Conservation (phyloP, 2,329 filamentous ascomycete genomes). For the Xylariomycetidae sp. region DNA sequence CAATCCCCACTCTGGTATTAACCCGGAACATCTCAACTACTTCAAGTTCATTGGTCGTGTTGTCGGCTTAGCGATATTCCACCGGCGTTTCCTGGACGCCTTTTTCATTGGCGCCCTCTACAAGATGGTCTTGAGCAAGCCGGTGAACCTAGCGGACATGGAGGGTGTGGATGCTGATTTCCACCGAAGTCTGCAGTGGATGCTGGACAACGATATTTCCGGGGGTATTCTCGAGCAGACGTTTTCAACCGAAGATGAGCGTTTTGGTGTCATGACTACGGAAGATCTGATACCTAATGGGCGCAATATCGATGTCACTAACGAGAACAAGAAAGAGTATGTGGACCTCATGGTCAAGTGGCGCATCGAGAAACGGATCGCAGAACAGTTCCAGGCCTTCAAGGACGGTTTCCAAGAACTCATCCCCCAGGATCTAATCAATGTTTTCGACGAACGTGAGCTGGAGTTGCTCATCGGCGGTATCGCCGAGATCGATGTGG, state of each 20-base stretch:
- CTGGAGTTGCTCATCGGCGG: conserved; percentile 93
- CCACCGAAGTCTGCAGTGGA: conserved; percentile 95
- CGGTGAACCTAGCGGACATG: conserved; percentile 90
- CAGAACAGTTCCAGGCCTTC: conserved; percentile 97
- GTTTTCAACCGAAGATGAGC: conserved; percentile 95
- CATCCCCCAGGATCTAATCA: conserved; percentile 92
- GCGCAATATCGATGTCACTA: conserved; percentile 89
- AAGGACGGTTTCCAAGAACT: conserved; percentile 96
- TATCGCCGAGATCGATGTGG: conserved; percentile 99
- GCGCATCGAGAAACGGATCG: conserved; percentile 97
- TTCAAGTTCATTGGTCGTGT: conserved; percentile 99
- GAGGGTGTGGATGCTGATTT: conserved; percentile 98
- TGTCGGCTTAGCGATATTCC: conserved; percentile 95
- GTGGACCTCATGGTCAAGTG: conserved; percentile 98
- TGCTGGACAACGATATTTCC: conserved; percentile 92
- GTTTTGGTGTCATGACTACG: conserved; percentile 89
- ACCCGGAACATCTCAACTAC: conserved; percentile 98
- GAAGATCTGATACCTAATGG: conserved; percentile 91
- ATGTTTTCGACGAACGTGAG: conserved; percentile 97
- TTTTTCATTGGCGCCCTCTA: conserved; percentile 99
- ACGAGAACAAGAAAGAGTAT: conserved; percentile 99
- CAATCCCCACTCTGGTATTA: conserved; percentile 98
- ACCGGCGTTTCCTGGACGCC: conserved; percentile 92
- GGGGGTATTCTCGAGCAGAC: conserved; percentile 91
- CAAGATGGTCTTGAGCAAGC: conserved; percentile 98